A percentile compares a stretch with the other conserved stretches of the same genome.
Conservation (phyloP, 345 rosid species). For the Ceriops zippeliana region DNA sequence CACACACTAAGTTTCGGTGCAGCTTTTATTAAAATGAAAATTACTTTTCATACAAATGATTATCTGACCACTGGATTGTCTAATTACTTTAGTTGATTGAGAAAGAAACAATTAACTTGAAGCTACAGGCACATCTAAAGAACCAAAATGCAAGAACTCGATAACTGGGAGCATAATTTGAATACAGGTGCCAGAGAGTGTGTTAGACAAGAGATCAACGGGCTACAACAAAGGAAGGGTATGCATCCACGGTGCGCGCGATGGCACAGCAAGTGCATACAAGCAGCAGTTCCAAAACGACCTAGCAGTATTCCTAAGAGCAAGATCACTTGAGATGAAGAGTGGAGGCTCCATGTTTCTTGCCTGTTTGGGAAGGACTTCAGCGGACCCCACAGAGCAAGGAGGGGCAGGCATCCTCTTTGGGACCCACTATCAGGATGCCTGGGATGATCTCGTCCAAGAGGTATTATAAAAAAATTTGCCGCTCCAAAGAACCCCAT, state of each 20-base stretch:
- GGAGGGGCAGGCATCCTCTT: constrained; percentile 94
- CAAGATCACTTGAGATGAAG: constrained; percentile 76
- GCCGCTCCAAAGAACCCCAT: not conserved
- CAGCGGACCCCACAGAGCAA: constrained; percentile 81
- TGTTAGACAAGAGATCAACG: constrained; percentile 58
- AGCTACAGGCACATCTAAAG: too few species aligned
- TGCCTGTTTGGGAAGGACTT: constrained; percentile 84
- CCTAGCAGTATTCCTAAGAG: constrained; percentile 58
- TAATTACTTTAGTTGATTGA: too few species aligned
- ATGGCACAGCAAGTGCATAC: constrained; percentile 58
- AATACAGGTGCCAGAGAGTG: constrained; percentile 69
- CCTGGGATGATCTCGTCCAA: constrained; percentile 96
- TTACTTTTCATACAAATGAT: too few species aligned
- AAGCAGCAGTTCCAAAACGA: constrained; percentile 71
- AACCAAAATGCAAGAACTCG: too few species aligned
- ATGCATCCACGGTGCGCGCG: constrained; percentile 74
- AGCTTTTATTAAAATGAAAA: too few species aligned
- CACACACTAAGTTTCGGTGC: too few species aligned
- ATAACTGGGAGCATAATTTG: too few species aligned
- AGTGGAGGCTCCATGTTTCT: constrained; percentile 91
- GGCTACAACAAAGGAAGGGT: constrained; percentile 79
- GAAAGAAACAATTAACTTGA: too few species aligned
- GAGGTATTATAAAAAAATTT: constrained; percentile 52
- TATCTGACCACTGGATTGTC: too few species aligned
- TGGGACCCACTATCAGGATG: constrained; percentile 98